Percentiles rank a stretch among this genome's conserved stretches.
These are phyloP conservation scores for Sclerotiophoma versabilis DNA, from an alignment of 2,329 filamentous ascomycete genomes.

Conservation along the genomic window DNA sequence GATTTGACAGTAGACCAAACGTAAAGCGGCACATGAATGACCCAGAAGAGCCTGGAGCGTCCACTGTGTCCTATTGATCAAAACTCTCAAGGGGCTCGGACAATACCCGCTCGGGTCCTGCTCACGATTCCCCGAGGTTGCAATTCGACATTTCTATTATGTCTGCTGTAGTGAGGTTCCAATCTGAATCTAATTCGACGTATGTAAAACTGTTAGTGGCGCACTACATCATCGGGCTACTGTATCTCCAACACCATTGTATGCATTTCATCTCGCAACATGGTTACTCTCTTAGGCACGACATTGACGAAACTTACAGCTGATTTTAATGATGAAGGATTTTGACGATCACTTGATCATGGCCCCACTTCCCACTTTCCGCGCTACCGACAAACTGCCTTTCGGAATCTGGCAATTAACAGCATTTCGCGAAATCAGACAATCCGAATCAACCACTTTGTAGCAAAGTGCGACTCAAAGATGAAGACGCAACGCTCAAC, in stretches of 20 bases:
- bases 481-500: neutral
- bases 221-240: neutral
- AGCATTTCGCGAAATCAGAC: neutral
- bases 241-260: neutral
- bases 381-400: neutral
- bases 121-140: neutral
- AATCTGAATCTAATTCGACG: neutral
- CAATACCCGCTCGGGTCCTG: neutral
- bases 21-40: neutral
- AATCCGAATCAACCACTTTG: neutral
- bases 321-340: neutral
- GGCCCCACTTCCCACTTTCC: slow-evolving; percentile 11
- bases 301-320: neutral
- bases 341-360: slow-evolving; percentile 2
- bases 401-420: neutral
- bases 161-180: neutral
- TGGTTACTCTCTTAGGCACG: neutral
- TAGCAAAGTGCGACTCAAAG: neutral
- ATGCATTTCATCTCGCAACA: neutral
- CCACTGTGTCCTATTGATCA: slow-evolving; percentile 2
- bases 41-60: neutral
- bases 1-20: neutral
- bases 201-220: neutral
- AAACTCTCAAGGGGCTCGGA: neutral
- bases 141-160: neutral